A percentile compares a stretch with the other conserved stretches of the same genome.
phyloP scores from a whole-genome alignment of 306 rosid genomes.

The Acacia crassicarpa region DNA sequence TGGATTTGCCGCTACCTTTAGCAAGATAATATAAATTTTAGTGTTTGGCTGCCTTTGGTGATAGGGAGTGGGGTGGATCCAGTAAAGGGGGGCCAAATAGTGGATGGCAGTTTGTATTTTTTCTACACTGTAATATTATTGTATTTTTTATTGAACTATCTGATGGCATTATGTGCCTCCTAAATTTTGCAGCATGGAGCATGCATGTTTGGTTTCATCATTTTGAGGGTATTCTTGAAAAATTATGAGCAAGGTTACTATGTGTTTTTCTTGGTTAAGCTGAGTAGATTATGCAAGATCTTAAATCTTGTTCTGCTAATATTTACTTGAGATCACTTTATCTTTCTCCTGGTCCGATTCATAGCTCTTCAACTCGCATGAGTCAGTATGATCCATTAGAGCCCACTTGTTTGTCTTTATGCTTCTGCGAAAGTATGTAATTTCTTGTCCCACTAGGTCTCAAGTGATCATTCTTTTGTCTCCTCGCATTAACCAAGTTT shows the following conservation, averaged over 20 bases:
- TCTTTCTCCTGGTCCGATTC: not conserved
- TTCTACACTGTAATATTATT: constrained; percentile 6
- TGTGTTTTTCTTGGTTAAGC: not conserved
- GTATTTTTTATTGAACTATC: not conserved
- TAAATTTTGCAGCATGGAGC: constrained; percentile 40
- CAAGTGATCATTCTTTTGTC: not conserved
- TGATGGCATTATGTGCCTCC: constrained; percentile 1
- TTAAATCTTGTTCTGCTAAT: not conserved
- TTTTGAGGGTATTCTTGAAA: constrained; percentile 16
- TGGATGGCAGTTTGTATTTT: constrained; percentile 36
- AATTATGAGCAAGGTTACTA: constrained; percentile 3
- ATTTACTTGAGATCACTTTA: constrained; percentile 11
- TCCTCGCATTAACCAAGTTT: not conserved
- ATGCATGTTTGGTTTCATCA: constrained; percentile 31
- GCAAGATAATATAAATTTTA: not conserved
- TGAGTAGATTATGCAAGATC: not conserved
- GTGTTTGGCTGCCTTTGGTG: constrained; percentile 19
- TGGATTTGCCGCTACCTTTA: constrained; percentile 20
- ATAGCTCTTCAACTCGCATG: not conserved
- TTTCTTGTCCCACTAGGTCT: not conserved
- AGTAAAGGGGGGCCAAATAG: constrained; percentile 52
- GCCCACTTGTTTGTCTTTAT: not conserved
- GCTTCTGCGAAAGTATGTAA: not conserved
- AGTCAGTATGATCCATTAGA: not conserved
- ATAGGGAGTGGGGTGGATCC: constrained; percentile 73